Evolutionary conservation across 768 basidiomycete species (phyloP), one percentile per base, ranked within the genome.

Genomic region (Roridomyces roridus): DNA sequence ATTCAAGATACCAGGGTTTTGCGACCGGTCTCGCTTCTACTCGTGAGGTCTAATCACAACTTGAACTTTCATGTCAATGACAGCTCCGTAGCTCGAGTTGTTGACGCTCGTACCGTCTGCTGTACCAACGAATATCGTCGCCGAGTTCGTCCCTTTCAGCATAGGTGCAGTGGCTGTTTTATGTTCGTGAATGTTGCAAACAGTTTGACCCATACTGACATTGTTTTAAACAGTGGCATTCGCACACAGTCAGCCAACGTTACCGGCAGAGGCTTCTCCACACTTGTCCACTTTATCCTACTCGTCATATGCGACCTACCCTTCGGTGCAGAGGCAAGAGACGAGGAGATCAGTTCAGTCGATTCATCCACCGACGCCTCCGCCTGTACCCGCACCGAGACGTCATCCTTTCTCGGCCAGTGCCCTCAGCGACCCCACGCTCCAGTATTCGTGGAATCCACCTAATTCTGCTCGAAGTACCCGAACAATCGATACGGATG

Each of bases 101-200:
- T 52, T 80, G n/a, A 75, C 73, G 2, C 51, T 79, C 31, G 75
- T 74, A 4, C 77, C 79, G 24, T 65, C 67, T 35, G 68, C 71
- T 14, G 65, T 67, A 5, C 55, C 60, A 35, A 74, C 76, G n/a
- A 72, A 69, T 42, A 54, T 74, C 9, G 41, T 80, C 6, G 76
- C 68, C 0, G 74, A 80, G 31, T 77, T 76, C 42, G 57, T 81
- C 17, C 77, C 79, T 1, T 77, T 75, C 56, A 72, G 74, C 51
- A 58, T 81, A 18, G 77, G 76, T 24, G 69, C 76, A 8, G 49
- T 81, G 11, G 53, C 74, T 18, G 79, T 81, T 18, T 64, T 82
- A 15, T 66, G 80, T 81, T 57, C 64, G 77, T 62, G 18, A 24
- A 9, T 25, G 36, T 43, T 29, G 14, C 8, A 29, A 15, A 23